These are phyloP conservation scores for Termitomyces sp. DNA, from an alignment of 768 basidiomycete species.

Conservation along the genomic window DNA sequence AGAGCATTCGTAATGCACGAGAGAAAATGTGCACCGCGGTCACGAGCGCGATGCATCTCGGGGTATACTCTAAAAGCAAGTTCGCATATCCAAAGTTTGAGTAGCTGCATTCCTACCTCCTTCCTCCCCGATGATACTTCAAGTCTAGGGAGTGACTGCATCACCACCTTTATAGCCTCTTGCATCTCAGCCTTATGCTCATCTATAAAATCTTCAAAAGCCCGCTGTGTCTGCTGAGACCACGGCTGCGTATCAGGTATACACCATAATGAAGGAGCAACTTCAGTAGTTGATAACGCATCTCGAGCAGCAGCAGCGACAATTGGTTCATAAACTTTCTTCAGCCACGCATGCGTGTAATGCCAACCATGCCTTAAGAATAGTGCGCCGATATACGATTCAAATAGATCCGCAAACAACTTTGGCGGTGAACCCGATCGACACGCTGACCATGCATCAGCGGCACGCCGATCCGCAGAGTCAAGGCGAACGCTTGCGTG, in stretches of 20 bases:
- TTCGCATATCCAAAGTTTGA: constrained; percentile 24
- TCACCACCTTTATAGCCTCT: background rate
- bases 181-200: background rate
- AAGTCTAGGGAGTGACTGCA: background rate
- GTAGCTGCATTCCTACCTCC: constrained; percentile 22
- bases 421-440: constrained; percentile 20
- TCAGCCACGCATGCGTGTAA: constrained; percentile 19
- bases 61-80: constrained; percentile 17
- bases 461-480: constrained; percentile 6
- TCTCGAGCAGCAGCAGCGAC: constrained; percentile 20
- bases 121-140: constrained; percentile 15
- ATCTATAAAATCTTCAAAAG: constrained; percentile 5
- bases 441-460: constrained; percentile 16
- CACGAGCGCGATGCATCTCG: constrained; percentile 14
- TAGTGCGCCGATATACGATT: constrained; percentile 23
- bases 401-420: constrained; percentile 25
- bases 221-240: background rate
- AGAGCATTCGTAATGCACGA: constrained; percentile 14
- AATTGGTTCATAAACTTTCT: constrained; percentile 17
- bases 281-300: constrained; percentile 7
- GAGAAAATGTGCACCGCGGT: constrained; percentile 17
- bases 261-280: constrained; percentile 1
- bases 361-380: constrained; percentile 23
- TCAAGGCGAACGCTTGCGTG: constrained; percentile 20
- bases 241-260: constrained; percentile 2